phyloP scores from a whole-genome alignment of 225 moss, liverwort and hornwort genomes.

The Sphagnum tenellum region DNA sequence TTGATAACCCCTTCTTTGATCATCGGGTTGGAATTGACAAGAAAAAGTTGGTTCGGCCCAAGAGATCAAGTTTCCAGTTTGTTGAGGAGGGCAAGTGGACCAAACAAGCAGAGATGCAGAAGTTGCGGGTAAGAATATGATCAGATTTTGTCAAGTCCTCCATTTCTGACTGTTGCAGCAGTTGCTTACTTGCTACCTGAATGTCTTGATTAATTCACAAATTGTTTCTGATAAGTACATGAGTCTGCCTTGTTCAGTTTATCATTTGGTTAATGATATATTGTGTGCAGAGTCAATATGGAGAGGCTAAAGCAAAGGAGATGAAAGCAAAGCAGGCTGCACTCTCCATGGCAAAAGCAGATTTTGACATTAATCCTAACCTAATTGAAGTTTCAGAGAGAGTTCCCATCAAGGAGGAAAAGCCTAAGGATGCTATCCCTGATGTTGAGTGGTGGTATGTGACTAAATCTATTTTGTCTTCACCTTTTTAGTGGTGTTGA shows the following conservation, averaged over 20 bases:
- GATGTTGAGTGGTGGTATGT: slow-evolving; percentile 98
- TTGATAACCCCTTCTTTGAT: slow-evolving; percentile 83
- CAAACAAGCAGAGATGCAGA: slow-evolving; percentile 92
- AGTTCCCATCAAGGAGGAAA: slow-evolving; percentile 75
- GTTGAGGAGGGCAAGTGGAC: slow-evolving; percentile 99
- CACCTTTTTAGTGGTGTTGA: not conserved
- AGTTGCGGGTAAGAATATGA: slow-evolving; percentile 52
- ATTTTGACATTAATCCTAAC: slow-evolving; percentile 94
- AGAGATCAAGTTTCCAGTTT: slow-evolving; percentile 82
- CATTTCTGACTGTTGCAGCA: not conserved
- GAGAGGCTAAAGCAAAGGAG: slow-evolving; percentile 99
- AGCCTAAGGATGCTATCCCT: slow-evolving; percentile 66
- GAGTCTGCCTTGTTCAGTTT: slow-evolving; percentile 42
- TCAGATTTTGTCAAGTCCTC: not conserved
- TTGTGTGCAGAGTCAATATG: slow-evolving; percentile 78
- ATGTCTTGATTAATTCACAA: too few relatives aligned
- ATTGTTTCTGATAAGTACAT: slow-evolving; percentile 14
- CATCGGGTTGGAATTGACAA: slow-evolving; percentile 78
- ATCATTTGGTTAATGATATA: slow-evolving; percentile 12
- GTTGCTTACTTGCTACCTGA: not conserved
- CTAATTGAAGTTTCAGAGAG: slow-evolving; percentile 94
- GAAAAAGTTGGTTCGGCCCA: slow-evolving; percentile 73
- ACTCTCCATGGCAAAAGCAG: slow-evolving; percentile 86
- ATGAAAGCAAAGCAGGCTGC: slow-evolving; percentile 89
- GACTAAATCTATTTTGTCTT: not conserved